Base-by-base conservation (phyloP, 495 filamentous ascomycete genomes). In the Penicillium antarcticum region DNA sequence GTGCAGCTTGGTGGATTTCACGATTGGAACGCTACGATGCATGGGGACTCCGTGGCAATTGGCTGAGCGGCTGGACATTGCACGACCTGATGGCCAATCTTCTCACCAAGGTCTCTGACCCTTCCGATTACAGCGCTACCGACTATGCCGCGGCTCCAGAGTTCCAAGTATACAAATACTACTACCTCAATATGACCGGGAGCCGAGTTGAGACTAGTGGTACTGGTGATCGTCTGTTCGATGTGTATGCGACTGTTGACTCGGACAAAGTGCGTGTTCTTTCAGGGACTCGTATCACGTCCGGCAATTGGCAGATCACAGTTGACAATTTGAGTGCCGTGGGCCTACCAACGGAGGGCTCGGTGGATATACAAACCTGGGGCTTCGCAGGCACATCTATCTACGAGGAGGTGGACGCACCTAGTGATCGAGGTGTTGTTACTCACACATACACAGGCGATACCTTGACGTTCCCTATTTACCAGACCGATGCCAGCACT, bases 161-260 rank as follows among this genome's bases (percentile, higher is more conserved):
- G 24, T 76, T 57, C 40, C 73, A 73, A 42, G 63, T 76, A 5
- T 77, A 77, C 48, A 61, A 71, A 16, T 77, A 76, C 61, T 76
- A 77, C 44, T 52, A 60, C 35, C 47, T 49, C 4, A 67, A 66
- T 14, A 73, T 75, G 71, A 70, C 66, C 0, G 71, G 74, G 1
- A 12, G 60, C 18, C 65, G 72, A 12, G 61, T 70, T 17, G 60
- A 53, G 1, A 68, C 68, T 10, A 41, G 48, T 11, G 56, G 56
- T 6, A 58, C 68, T 3, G 51, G 43, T 2, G 70, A 75, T 40
- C 51, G 57, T 4, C 43, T 60, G 10, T 57, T 74, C 5, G 74
- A 77, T 46, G 67, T 62, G 2, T 77, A 68, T 49, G 65, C 74
- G 1, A 60, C 55, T 0, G 42, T 57, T n/a, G 53, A 47, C 14